phyloP scores from a whole-genome alignment of 2,329 filamentous ascomycete genomes.

The Claviceps pazoutovae region DNA sequence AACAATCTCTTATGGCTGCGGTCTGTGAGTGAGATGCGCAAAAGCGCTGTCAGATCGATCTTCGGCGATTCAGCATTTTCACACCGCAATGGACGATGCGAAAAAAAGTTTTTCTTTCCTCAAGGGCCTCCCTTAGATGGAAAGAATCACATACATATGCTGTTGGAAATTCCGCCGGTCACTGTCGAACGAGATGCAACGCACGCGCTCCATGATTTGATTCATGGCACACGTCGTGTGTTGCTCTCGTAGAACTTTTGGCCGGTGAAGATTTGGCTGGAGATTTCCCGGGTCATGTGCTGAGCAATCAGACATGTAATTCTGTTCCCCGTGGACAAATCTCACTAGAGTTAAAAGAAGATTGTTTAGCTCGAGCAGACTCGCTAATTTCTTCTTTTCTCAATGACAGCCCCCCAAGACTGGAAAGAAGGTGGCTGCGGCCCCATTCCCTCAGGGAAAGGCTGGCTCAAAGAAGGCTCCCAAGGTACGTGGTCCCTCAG shows the following conservation, averaged over 20 bases:
- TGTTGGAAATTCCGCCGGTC: slow-evolving; percentile 22
- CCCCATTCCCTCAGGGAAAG: slow-evolving; percentile 92
- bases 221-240: neutral
- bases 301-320: slow-evolving; percentile 36
- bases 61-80: slow-evolving; percentile 9
- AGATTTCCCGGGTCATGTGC: slow-evolving; percentile 33
- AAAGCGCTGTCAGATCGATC: slow-evolving; percentile 21
- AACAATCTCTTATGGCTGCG: slow-evolving; percentile 26
- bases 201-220: neutral
- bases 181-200: slow-evolving; percentile 8
- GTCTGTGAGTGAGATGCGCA: slow-evolving; percentile 22
- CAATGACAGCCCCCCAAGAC: slow-evolving; percentile 99
- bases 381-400: slow-evolving; percentile 98
- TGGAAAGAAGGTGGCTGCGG: slow-evolving; percentile 95
- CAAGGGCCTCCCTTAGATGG: neutral
- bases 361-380: slow-evolving; percentile 61
- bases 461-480: slow-evolving; percentile 84
- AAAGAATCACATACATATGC: slow-evolving; percentile 4
- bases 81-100: neutral
- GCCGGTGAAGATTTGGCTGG: slow-evolving; percentile 52
- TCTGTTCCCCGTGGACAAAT: slow-evolving; percentile 13
- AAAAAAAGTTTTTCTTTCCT: slow-evolving; percentile 3
- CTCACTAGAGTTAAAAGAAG: slow-evolving; percentile 93
- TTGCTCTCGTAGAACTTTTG: neutral
- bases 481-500: slow-evolving; percentile 56